These are phyloP conservation scores for Zymoseptoria ardabiliae DNA, from an alignment of 2,329 filamentous ascomycete species.

Conservation along the genomic window DNA sequence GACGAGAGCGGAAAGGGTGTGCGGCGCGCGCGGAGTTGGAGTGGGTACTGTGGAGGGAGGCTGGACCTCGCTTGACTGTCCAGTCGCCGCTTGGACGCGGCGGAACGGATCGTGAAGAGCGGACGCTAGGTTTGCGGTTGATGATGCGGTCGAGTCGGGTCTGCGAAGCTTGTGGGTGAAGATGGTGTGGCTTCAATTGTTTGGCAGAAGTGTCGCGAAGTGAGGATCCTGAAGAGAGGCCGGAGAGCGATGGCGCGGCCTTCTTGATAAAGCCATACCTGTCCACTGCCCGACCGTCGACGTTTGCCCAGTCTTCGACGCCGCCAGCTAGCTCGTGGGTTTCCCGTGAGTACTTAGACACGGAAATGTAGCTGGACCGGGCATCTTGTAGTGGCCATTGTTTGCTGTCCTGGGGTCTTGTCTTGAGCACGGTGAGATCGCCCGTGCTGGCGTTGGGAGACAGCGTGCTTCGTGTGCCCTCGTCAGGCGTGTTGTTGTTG, in stretches of 20 bases:
- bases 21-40: slow-evolving; percentile 32
- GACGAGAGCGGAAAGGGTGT: slow-evolving; percentile 43
- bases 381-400: slow-evolving; percentile 6
- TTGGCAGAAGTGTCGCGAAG: slow-evolving; percentile 29
- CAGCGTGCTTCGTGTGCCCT: neutral
- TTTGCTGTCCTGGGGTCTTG: slow-evolving; percentile 3
- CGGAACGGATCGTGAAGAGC: slow-evolving; percentile 34
- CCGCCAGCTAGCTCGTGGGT: slow-evolving; percentile 54
- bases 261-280: slow-evolving; percentile 58
- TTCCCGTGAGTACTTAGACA: slow-evolving; percentile 33
- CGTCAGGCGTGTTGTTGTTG: neutral
- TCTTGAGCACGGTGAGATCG: slow-evolving; percentile 4
- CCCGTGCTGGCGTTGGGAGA: neutral
- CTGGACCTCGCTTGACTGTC: slow-evolving; percentile 29
- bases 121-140: slow-evolving; percentile 41
- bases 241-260: slow-evolving; percentile 29
- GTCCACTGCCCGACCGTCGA: slow-evolving; percentile 53
- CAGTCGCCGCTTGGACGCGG: slow-evolving; percentile 18
- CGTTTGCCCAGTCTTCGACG: slow-evolving; percentile 58
- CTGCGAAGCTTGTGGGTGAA: slow-evolving; percentile 50
- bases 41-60: slow-evolving; percentile 33
- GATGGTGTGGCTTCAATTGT: slow-evolving; percentile 53
- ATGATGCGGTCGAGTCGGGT: slow-evolving; percentile 48
- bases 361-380: slow-evolving; percentile 12
- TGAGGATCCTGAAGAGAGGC: slow-evolving; percentile 17